Evolutionary conservation across 495 filamentous ascomycete genomes (phyloP).

Genomic region (Astrocystis sublimbata): DNA sequence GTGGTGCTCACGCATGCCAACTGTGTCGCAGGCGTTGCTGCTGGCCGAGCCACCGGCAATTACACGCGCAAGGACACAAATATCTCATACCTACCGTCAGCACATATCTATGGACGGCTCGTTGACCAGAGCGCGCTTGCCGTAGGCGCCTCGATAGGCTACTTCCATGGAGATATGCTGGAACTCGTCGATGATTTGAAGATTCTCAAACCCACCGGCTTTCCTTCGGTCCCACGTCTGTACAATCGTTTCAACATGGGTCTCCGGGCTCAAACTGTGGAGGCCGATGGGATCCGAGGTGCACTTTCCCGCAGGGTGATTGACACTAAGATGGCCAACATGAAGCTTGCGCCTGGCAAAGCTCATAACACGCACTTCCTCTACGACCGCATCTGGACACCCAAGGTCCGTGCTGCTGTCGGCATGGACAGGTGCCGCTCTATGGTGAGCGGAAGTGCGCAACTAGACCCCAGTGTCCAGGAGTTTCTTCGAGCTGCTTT

Average conservation of each 20-base stretch:
- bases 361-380: constrained; percentile 80
- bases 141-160: constrained; percentile 77
- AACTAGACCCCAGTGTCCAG: constrained; percentile 83
- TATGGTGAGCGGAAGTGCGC: constrained; percentile 89
- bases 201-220: constrained; percentile 74
- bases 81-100: constrained; percentile 88
- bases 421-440: constrained; percentile 71
- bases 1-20: constrained; percentile 83
- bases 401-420: constrained; percentile 77
- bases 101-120: constrained; percentile 90
- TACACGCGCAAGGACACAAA: constrained; percentile 58
- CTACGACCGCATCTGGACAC: constrained; percentile 92
- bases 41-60: constrained; percentile 53
- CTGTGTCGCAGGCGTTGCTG: constrained; percentile 71
- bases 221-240: constrained; percentile 87
- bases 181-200: constrained; percentile 92
- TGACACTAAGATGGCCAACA: constrained; percentile 72
- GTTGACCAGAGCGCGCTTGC: constrained; percentile 75
- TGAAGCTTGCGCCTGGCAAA: constrained; percentile 67
- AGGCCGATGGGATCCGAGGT: constrained; percentile 79
- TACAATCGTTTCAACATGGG: constrained; percentile 88
- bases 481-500: constrained; percentile 84
- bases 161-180: constrained; percentile 90
- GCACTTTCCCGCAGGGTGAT: constrained; percentile 78
- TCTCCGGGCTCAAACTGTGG: constrained; percentile 74